Conservation (phyloP, 345 rosid genomes). For the Syzygium jambos region DNA sequence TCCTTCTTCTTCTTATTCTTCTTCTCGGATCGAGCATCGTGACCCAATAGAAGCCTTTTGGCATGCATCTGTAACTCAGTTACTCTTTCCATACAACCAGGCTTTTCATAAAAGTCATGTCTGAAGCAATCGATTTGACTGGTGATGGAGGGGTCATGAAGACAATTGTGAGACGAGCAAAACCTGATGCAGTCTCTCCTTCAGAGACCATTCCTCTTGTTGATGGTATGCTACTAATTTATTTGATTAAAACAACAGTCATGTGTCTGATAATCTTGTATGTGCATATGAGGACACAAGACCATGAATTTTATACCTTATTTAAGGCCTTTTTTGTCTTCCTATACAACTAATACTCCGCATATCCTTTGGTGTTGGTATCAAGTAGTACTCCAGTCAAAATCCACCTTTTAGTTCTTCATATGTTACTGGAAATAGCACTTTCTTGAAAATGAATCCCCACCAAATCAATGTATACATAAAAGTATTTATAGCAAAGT, state of each 20-base stretch:
- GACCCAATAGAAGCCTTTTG: background rate
- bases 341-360: background rate
- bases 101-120: constrained; percentile 23
- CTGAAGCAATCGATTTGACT: constrained; percentile 51
- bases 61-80: background rate
- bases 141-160: constrained; percentile 84
- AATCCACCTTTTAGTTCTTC: background rate
- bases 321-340: background rate
- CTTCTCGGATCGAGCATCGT: background rate
- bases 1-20: background rate
- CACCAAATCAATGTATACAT: background rate
- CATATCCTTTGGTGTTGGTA: background rate
- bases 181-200: constrained; percentile 53
- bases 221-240: constrained; percentile 43
- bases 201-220: constrained; percentile 79
- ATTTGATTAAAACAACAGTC: background rate
- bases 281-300: background rate
- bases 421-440: background rate
- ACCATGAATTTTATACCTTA: background rate
- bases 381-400: background rate
- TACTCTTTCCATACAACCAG: background rate
- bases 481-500: background rate
- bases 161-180: constrained; percentile 51
- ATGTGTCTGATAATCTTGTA: background rate
- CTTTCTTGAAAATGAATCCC: background rate